phyloP scores from a whole-genome alignment of 129 eudicot species.

The Ambrosia artemisiifolia region DNA sequence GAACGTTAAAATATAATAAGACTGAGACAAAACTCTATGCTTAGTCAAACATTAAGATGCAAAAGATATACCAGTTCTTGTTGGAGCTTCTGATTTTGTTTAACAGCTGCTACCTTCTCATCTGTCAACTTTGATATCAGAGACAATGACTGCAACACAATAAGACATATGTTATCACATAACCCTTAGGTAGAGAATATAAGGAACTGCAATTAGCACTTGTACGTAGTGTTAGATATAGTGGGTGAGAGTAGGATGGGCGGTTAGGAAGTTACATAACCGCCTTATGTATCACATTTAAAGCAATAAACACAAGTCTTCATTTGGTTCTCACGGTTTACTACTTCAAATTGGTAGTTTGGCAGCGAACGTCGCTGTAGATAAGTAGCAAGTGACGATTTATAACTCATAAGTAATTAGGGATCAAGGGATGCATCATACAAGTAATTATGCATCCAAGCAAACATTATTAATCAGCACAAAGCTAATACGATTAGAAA shows the following conservation, averaged over 20 bases:
- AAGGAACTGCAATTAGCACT: too few relatives aligned
- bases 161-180: neutral
- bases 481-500: neutral
- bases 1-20: neutral
- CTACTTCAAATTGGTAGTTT: too few relatives aligned
- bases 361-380: too few relatives aligned
- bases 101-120: conserved; percentile 70
- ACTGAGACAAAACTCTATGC: neutral
- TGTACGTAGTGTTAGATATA: too few relatives aligned
- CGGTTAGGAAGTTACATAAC: too few relatives aligned
- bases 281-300: too few relatives aligned
- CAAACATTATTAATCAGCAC: neutral
- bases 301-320: too few relatives aligned
- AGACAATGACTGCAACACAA: conserved; percentile 39
- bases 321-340: too few relatives aligned
- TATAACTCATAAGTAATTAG: neutral
- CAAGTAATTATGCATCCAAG: neutral
- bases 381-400: neutral
- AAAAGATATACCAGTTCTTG: conserved; percentile 68
- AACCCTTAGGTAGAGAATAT: neutral
- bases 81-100: conserved; percentile 69
- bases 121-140: conserved; percentile 71
- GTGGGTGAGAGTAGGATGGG: too few relatives aligned
- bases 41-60: neutral
- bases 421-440: neutral